Conservation (phyloP, 208 protist species). For the Borovskyia barvae region DNA sequence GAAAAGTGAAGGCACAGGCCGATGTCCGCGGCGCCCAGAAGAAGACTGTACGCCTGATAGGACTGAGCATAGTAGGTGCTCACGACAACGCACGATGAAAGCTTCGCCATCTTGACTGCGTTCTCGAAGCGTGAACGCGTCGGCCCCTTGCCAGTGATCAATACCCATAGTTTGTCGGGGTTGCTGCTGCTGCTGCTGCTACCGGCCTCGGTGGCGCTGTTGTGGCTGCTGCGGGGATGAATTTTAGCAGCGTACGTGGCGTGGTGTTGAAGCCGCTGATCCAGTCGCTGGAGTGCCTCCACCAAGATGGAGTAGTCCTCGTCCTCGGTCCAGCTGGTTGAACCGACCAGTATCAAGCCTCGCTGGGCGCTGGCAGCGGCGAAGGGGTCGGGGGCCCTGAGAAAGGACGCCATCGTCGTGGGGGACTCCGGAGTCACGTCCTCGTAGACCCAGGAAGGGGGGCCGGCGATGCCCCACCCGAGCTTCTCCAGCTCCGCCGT, state of each 20-base stretch:
- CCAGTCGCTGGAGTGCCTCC: conserved; percentile 77
- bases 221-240: neutral
- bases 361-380: neutral
- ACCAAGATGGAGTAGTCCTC: conserved; percentile 96
- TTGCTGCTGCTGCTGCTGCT: conserved; percentile 19
- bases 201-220: neutral
- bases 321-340: conserved; percentile 96
- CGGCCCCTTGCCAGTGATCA: conserved; percentile 80
- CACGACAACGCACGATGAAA: conserved; percentile 72
- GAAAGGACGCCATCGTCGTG: neutral
- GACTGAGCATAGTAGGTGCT: conserved; percentile 91
- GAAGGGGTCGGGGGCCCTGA: neutral
- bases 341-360: conserved; percentile 85
- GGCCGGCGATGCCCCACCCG: conserved; percentile 56
- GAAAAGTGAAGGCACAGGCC: conserved; percentile 95
- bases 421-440: conserved; percentile 12
- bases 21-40: conserved; percentile 90
- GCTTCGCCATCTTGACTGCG: conserved; percentile 38
- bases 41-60: conserved; percentile 91
- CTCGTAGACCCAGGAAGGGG: conserved; percentile 60
- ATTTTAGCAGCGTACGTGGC: neutral
- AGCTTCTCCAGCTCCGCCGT: conserved; percentile 13
- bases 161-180: conserved; percentile 54
- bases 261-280: conserved; percentile 58
- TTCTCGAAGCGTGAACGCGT: conserved; percentile 64